A percentile compares a stretch with the other conserved stretches of the same genome.
Evolutionary conservation across 768 basidiomycete genomes (phyloP).

Genomic region (Baorangia bicolor): DNA sequence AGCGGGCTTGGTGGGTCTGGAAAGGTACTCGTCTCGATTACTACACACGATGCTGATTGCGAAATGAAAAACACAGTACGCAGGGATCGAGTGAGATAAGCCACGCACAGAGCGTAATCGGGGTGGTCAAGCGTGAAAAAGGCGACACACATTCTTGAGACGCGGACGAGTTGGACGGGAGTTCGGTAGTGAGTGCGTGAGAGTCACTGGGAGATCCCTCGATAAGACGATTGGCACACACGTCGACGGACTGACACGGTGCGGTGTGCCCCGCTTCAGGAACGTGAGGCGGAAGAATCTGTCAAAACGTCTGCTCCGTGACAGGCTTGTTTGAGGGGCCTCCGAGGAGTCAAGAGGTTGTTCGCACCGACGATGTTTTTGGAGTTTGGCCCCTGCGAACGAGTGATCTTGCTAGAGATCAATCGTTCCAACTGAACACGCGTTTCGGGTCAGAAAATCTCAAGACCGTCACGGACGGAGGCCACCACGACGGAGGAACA

Average conservation of each 20-base stretch:
- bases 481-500: background rate
- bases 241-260: background rate
- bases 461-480: constrained; percentile 1
- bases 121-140: constrained; percentile 77
- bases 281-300: background rate
- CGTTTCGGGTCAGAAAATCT: constrained; percentile 1
- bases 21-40: constrained; percentile 75
- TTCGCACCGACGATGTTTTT: background rate
- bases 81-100: constrained; percentile 2
- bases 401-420: background rate
- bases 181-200: background rate
- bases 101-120: constrained; percentile 69
- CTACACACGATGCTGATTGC: constrained; percentile 61
- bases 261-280: background rate
- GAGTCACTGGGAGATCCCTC: background rate
- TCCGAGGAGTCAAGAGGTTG: constrained; percentile 3
- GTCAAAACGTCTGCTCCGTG: constrained; percentile 5
- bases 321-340: constrained; percentile 5
- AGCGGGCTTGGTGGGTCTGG: constrained; percentile 63
- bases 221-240: background rate
- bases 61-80: background rate
- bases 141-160: constrained; percentile 70
- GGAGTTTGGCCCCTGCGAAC: background rate
- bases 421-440: too few relatives aligned
- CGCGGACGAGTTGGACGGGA: background rate